These are phyloP conservation scores for Ambrosiella beaveri DNA, from an alignment of 2,329 filamentous ascomycete species.

Conservation along the genomic window DNA sequence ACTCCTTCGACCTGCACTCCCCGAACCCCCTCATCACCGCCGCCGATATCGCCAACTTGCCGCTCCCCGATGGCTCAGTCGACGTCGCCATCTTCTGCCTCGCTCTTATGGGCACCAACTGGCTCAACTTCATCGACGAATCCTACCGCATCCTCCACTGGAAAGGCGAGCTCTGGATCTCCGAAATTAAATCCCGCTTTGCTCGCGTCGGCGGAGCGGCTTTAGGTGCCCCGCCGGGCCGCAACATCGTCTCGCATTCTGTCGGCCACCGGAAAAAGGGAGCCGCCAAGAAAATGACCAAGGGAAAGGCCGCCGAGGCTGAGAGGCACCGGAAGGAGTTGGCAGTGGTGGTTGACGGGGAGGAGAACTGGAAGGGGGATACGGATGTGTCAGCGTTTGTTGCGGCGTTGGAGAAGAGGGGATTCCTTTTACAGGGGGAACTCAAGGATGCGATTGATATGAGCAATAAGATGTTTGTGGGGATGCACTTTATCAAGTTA, in stretches of 20 bases:
- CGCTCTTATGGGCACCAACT: constrained; percentile 97
- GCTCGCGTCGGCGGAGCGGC: constrained; percentile 30
- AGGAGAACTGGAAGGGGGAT: constrained; percentile 45
- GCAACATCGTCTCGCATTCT: constrained; percentile 43
- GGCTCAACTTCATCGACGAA: constrained; percentile 91
- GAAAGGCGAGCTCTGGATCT: constrained; percentile 92
- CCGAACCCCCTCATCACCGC: constrained; percentile 62
- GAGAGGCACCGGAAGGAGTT: constrained; percentile 37
- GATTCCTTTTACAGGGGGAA: constrained; percentile 64
- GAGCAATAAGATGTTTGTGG: constrained; percentile 95
- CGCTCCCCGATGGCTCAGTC: constrained; percentile 54
- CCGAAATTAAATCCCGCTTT: constrained; percentile 92
- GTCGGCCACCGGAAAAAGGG: constrained; percentile 50
- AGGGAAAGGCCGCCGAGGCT: constrained; percentile 27
- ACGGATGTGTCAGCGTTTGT: constrained; percentile 82
- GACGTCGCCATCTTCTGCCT: constrained; percentile 91
- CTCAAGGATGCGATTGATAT: constrained; percentile 50
- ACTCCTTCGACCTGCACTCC: constrained; percentile 75
- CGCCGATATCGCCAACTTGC: constrained; percentile 76
- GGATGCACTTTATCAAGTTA: constrained; percentile 87
- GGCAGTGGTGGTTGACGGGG: constrained; percentile 54
- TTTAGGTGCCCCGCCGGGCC: constrained; percentile 15
- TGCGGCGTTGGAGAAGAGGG: constrained; percentile 60
- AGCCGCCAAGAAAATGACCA: constrained; percentile 24
- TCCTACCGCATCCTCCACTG: constrained; percentile 80